Evolutionary conservation across 1,284 basidiomycete species (phyloP).

Genomic region (Melanopsichium pennsylvanicum): DNA sequence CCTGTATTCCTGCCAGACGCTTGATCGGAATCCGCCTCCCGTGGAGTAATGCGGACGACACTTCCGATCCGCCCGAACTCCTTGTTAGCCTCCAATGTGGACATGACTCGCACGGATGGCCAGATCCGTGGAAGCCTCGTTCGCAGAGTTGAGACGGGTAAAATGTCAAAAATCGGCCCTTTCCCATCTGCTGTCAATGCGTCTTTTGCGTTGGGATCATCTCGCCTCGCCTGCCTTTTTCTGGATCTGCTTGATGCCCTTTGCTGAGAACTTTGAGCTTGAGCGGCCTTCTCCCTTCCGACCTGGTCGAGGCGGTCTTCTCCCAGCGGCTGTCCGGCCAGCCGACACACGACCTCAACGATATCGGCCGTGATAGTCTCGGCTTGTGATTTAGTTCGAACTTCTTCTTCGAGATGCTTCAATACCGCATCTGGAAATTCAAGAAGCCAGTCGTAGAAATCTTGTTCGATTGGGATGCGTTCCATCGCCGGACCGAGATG

Average conservation of each 20-base stretch:
- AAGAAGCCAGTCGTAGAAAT: conserved; percentile 27
- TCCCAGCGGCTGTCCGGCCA: conserved; percentile 6
- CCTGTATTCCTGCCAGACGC: too few species aligned
- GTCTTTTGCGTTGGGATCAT: background rate
- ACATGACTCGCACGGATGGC: conserved; percentile 39
- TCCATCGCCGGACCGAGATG: conserved; percentile 33
- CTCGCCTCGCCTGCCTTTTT: conserved; percentile 1
- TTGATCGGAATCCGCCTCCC: background rate
- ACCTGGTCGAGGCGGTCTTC: background rate
- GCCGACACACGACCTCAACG: conserved; percentile 19
- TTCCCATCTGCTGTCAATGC: background rate
- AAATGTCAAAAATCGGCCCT: conserved; percentile 27
- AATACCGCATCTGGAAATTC: conserved; percentile 12
- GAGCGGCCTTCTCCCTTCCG: background rate
- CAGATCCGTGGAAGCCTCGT: conserved; percentile 30
- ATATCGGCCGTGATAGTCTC: conserved; percentile 20
- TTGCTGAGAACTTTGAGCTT: background rate
- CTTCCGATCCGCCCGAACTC: conserved; percentile 34
- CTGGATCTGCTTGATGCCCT: background rate
- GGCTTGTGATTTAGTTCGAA: conserved; percentile 1
- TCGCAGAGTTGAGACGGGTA: conserved; percentile 6
- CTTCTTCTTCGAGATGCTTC: conserved; percentile 19
- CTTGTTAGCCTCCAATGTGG: conserved; percentile 32
- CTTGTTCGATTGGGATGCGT: conserved; percentile 32
- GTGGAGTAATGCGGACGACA: conserved; percentile 16